A percentile compares a stretch with the other conserved stretches of the same genome.
phyloP scores from a whole-genome alignment of 176 grass and related monocot genomes.

The Oryza coarctata region DNA sequence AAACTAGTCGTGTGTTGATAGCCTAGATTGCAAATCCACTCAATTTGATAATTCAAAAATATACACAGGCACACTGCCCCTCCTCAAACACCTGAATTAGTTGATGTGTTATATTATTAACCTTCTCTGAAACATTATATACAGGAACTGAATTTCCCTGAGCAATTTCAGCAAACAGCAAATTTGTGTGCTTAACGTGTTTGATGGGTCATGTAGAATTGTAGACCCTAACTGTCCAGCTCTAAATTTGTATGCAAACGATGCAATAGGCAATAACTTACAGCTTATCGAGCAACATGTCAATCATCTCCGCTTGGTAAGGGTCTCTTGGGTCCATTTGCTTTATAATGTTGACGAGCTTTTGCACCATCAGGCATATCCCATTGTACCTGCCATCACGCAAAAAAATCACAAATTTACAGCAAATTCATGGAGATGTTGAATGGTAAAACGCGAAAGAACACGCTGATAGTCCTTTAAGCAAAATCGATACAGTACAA shows the following conservation, averaged over 20 bases:
- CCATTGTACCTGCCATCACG: slow-evolving; percentile 41
- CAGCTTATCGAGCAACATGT: slow-evolving; percentile 71
- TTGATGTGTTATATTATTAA: background rate
- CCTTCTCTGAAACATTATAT: background rate
- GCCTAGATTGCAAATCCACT: background rate
- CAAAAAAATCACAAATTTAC: background rate
- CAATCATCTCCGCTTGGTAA: slow-evolving; percentile 68
- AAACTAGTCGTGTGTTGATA: background rate
- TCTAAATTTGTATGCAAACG: background rate
- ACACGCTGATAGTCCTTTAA: background rate
- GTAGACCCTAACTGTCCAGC: background rate
- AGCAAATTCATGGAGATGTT: background rate
- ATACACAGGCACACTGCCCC: background rate
- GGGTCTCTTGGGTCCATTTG: slow-evolving; percentile 87
- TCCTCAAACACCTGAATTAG: background rate
- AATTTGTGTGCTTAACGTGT: background rate
- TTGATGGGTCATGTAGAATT: background rate
- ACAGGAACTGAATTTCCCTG: background rate
- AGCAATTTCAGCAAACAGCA: background rate
- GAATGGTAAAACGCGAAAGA: background rate
- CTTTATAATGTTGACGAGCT: slow-evolving; percentile 66
- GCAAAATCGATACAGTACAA: background rate
- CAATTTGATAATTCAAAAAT: background rate
- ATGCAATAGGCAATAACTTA: slow-evolving; percentile 20
- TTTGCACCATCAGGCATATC: slow-evolving; percentile 66